phyloP scores from a whole-genome alignment of 2,329 filamentous ascomycete genomes.

The Ceratocystiopsis sp. region DNA sequence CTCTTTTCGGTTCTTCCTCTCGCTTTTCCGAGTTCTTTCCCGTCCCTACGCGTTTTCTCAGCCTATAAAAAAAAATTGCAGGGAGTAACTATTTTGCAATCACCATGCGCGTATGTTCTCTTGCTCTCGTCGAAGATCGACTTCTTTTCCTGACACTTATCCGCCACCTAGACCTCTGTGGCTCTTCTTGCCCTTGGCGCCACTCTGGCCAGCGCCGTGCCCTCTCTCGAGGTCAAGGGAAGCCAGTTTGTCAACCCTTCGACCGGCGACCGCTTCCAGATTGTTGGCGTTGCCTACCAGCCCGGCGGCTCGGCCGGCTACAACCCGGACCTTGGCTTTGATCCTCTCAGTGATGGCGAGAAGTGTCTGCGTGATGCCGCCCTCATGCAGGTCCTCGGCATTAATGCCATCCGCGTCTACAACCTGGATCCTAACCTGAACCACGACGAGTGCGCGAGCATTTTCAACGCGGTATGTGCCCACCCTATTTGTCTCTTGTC shows the following conservation, averaged over 20 bases:
- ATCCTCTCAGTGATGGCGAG: conserved; percentile 41
- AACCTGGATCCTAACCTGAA: conserved; percentile 49
- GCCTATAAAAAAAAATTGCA: too few species aligned
- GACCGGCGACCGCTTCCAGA: conserved; percentile 44
- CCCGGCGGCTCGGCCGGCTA: conserved; percentile 48
- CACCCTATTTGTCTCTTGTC: background rate
- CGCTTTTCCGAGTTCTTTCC: background rate
- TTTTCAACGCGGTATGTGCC: conserved; percentile 40
- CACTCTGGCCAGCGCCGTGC: conserved; percentile 36
- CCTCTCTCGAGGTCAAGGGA: conserved; percentile 37
- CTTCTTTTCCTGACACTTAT: too few species aligned
- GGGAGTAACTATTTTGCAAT: background rate
- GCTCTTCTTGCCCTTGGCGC: conserved; percentile 35
- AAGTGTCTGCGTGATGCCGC: conserved; percentile 47
- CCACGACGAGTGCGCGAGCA: conserved; percentile 49
- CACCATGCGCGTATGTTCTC: background rate
- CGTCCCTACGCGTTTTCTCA: background rate
- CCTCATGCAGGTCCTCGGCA: conserved; percentile 44
- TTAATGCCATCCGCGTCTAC: conserved; percentile 55
- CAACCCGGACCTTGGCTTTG: conserved; percentile 33
- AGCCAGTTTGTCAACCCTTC: conserved; percentile 42
- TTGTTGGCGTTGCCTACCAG: conserved; percentile 53
- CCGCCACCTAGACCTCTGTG: conserved; percentile 7
- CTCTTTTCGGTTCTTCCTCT: background rate
- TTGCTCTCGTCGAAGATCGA: background rate